Evolutionary conservation across 2,329 filamentous ascomycete species (phyloP).

Genomic region (Alternaria ethzedia): DNA sequence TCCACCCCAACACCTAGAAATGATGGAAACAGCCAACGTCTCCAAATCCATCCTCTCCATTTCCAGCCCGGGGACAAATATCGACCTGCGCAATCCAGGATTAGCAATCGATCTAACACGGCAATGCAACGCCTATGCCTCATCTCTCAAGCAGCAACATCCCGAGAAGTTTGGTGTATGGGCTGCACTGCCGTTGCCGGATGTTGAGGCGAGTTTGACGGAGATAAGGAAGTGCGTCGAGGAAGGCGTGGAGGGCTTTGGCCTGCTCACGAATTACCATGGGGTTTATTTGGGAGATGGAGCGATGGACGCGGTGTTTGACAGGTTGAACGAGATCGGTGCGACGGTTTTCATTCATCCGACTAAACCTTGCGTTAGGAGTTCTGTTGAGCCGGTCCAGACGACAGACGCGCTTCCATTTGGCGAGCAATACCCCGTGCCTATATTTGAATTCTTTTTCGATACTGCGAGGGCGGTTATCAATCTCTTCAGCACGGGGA

Average conservation of each 20-base stretch:
- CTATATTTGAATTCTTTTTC: constrained; percentile 61
- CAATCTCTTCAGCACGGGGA: constrained; percentile 58
- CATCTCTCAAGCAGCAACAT: constrained; percentile 45
- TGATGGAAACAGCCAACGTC: constrained; percentile 60
- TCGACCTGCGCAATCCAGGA: constrained; percentile 49
- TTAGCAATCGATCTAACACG: constrained; percentile 50
- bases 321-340: constrained; percentile 54
- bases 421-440: constrained; percentile 48
- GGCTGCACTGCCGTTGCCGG: constrained; percentile 60
- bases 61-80: constrained; percentile 60
- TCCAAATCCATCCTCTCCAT: constrained; percentile 62
- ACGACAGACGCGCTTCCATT: constrained; percentile 47
- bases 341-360: constrained; percentile 63
- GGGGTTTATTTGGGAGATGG: constrained; percentile 60
- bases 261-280: constrained; percentile 60
- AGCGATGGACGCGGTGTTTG: constrained; percentile 55
- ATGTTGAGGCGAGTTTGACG: constrained; percentile 54
- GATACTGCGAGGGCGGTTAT: constrained; percentile 58
- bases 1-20: constrained; percentile 53
- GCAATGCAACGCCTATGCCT: constrained; percentile 51
- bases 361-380: constrained; percentile 55
- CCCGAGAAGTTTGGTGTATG: constrained; percentile 59
- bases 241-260: constrained; percentile 59
- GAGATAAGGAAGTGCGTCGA: constrained; percentile 56
- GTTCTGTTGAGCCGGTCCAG: too few relatives aligned